Evolutionary conservation across 306 rosid species (phyloP).

Genomic region (Sicyos edulis): DNA sequence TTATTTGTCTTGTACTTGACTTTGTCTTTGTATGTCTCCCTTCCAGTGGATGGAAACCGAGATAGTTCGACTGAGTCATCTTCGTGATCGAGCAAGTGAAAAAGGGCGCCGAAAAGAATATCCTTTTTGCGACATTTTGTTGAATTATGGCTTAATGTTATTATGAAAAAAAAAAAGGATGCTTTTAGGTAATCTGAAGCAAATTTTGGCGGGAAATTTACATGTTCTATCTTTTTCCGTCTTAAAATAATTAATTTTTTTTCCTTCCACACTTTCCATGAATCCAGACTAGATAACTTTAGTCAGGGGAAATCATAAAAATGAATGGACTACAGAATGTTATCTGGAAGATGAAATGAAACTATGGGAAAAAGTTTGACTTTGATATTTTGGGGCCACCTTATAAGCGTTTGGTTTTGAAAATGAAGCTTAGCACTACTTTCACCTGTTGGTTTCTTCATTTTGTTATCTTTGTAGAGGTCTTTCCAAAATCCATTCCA

Average conservation of each 20-base stretch:
- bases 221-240: background rate
- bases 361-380: background rate
- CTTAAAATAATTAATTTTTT: background rate
- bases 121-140: slow-evolving; percentile 49
- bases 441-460: too few relatives aligned
- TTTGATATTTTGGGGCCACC: background rate
- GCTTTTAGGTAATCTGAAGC: background rate
- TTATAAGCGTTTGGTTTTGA: too few relatives aligned
- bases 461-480: too few relatives aligned
- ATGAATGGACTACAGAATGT: background rate
- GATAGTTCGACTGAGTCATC: slow-evolving; percentile 81
- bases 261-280: background rate
- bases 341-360: background rate
- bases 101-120: slow-evolving; percentile 91
- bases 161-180: background rate
- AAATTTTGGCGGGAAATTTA: background rate
- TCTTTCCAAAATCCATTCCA: too few relatives aligned
- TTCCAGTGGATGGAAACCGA: slow-evolving; percentile 93
- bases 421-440: too few relatives aligned
- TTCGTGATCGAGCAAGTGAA: slow-evolving; percentile 99
- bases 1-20: background rate
- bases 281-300: background rate
- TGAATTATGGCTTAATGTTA: slow-evolving; percentile 17
- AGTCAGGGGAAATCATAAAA: background rate
- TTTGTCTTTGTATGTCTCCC: slow-evolving; percentile 23